These are phyloP conservation scores for Globisporangium recalcitrans DNA, from an alignment of 352 stramenopile species.

Conservation along the genomic window DNA sequence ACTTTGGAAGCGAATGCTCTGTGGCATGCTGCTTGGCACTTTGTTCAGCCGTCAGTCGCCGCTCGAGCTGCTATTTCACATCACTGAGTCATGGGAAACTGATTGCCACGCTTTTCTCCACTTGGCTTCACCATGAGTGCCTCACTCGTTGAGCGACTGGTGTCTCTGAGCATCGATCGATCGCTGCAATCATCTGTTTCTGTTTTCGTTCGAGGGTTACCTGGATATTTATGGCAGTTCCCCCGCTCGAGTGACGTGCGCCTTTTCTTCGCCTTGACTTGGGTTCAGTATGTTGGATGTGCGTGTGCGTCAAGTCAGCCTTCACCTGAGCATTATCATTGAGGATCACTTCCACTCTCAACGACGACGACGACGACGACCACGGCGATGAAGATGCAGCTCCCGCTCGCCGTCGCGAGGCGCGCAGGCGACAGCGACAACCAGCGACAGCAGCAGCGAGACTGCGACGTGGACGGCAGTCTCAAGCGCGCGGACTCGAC, in stretches of 20 bases:
- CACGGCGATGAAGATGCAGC: slow-evolving; percentile 4
- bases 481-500: slow-evolving; percentile 32
- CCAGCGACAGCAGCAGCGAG: background rate
- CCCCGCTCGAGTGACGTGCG: slow-evolving; percentile 1
- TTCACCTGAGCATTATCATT: no score
- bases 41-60: no score
- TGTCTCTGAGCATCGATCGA: no score
- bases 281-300: slow-evolving; percentile 7
- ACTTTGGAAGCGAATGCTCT: no score
- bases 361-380: background rate
- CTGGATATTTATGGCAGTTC: slow-evolving; percentile 1
- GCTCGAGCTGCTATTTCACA: no score
- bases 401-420: background rate
- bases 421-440: background rate
- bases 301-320: background rate
- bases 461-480: background rate
- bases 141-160: no score
- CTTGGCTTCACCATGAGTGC: no score
- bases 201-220: background rate
- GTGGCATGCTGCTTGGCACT: no score
- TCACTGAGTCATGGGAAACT: no score
- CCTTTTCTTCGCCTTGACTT: slow-evolving; percentile 5
- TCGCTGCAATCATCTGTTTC: no score
- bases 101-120: no score
- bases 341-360: background rate